These are phyloP conservation scores for Pythium coloratum DNA, from an alignment of 352 stramenopile genomes.

Conservation along the genomic window DNA sequence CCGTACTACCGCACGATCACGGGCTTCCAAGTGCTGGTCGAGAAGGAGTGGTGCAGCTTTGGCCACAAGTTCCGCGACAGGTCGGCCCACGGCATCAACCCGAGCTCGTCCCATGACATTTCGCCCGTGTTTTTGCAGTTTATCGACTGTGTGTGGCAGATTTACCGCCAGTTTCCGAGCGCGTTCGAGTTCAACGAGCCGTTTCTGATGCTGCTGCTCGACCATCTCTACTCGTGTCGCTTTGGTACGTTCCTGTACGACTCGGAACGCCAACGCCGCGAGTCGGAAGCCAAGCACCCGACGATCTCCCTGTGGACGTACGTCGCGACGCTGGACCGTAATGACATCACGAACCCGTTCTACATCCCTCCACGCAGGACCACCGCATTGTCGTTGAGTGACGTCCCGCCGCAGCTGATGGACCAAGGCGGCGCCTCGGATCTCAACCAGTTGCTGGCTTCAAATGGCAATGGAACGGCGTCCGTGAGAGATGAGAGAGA, in stretches of 20 bases:
- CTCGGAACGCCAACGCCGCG: slow-evolving; percentile 75
- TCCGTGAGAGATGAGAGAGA: not conserved
- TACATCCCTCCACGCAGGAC: slow-evolving; percentile 40
- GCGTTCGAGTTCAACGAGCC: slow-evolving; percentile 88
- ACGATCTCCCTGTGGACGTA: slow-evolving; percentile 83
- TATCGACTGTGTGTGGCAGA: slow-evolving; percentile 87
- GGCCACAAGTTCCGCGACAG: slow-evolving; percentile 88
- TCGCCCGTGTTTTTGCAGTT: slow-evolving; percentile 97
- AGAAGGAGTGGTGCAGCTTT: slow-evolving; percentile 91
- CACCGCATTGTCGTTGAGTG: slow-evolving; percentile 6
- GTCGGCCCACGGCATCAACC: slow-evolving; percentile 52
- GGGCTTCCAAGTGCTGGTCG: slow-evolving; percentile 84
- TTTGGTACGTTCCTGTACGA: slow-evolving; percentile 97
- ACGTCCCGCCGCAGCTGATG: not conserved
- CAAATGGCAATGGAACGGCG: not conserved
- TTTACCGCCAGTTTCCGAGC: slow-evolving; percentile 71
- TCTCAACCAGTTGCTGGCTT: not conserved
- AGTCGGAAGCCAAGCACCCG: slow-evolving; percentile 48
- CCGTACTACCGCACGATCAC: slow-evolving; percentile 88
- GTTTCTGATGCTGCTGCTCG: slow-evolving; percentile 78
- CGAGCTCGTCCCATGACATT: slow-evolving; percentile 90
- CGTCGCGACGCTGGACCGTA: slow-evolving; percentile 57
- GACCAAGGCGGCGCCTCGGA: slow-evolving; percentile 1
- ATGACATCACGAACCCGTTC: slow-evolving; percentile 72
- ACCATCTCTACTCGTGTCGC: slow-evolving; percentile 80